A percentile compares a stretch with the other conserved stretches of the same genome.
Conservation (phyloP, 1,139 yeast genomes). For the Taphrina sp. region DNA sequence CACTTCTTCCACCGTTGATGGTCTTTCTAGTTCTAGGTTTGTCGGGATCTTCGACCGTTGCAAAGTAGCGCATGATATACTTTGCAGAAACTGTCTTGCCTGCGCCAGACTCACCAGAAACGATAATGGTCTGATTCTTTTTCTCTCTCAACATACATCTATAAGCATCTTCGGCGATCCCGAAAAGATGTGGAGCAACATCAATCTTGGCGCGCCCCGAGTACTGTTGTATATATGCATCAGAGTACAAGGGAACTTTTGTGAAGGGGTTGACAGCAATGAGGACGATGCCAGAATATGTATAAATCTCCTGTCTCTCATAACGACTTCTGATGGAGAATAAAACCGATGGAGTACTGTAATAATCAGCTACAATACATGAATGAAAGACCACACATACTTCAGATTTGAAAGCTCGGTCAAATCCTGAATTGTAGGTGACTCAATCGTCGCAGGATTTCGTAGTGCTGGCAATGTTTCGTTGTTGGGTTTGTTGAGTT, state of each 20-base stretch:
- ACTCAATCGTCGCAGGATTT: conserved; percentile 90
- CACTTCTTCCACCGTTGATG: conserved; percentile 41
- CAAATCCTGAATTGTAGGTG: conserved; percentile 73
- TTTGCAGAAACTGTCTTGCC: conserved; percentile 98
- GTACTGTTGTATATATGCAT: conserved; percentile 89
- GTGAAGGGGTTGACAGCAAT: conserved; percentile 97
- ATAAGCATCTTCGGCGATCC: conserved; percentile 98
- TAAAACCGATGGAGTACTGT: conserved; percentile 89
- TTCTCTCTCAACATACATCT: conserved; percentile 83
- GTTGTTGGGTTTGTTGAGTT: conserved; percentile 57
- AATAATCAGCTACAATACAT: conserved; percentile 82
- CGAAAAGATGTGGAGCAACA: conserved; percentile 92
- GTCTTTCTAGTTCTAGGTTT: conserved; percentile 43
- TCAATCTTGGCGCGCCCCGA: conserved; percentile 92
- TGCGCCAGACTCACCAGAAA: conserved; percentile 97
- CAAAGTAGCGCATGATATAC: conserved; percentile 95
- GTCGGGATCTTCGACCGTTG: conserved; percentile 78
- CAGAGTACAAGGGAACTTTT: conserved; percentile 80
- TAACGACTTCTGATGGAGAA: conserved; percentile 86
- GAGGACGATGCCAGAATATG: conserved; percentile 94
- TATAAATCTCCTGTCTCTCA: conserved; percentile 83
- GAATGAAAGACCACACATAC: conserved; percentile 62
- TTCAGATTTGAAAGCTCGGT: conserved; percentile 86
- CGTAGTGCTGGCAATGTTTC: conserved; percentile 69
- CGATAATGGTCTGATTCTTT: conserved; percentile 91